Conservation (phyloP, 2,329 filamentous ascomycete species). For the Colletotrichum sp. region DNA sequence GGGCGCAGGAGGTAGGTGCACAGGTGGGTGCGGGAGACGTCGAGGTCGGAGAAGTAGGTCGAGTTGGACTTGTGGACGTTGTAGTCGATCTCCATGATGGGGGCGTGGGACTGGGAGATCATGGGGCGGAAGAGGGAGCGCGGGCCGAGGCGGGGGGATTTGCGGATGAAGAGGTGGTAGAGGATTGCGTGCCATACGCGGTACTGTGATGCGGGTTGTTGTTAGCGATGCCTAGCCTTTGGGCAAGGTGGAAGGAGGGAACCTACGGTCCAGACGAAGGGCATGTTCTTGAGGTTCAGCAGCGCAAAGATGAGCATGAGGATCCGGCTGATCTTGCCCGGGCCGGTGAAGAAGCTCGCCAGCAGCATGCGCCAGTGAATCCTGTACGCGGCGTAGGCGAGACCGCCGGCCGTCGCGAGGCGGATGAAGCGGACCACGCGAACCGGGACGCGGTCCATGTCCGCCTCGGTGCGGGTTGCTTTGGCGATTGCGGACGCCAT, state of each 20-base stretch:
- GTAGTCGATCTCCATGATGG: slow-evolving; percentile 83
- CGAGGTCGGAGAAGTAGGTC: slow-evolving; percentile 88
- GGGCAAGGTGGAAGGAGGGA: too few relatives aligned
- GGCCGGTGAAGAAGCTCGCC: slow-evolving; percentile 55
- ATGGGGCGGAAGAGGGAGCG: slow-evolving; percentile 76
- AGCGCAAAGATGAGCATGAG: slow-evolving; percentile 60
- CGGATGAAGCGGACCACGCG: slow-evolving; percentile 36
- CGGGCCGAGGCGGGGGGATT: slow-evolving; percentile 54
- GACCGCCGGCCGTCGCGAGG: slow-evolving; percentile 44
- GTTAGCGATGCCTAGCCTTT: too few relatives aligned
- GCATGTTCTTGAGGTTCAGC: slow-evolving; percentile 76
- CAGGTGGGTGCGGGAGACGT: slow-evolving; percentile 82
- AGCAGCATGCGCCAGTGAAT: slow-evolving; percentile 45
- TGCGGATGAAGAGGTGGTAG: slow-evolving; percentile 57
- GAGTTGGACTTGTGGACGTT: slow-evolving; percentile 84
- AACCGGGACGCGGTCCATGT: slow-evolving; percentile 21
- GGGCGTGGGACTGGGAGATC: slow-evolving; percentile 69
- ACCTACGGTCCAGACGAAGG: slow-evolving; percentile 79
- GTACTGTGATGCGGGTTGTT: too few relatives aligned
- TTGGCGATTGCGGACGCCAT: slow-evolving; percentile 14
- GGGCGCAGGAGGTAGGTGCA: slow-evolving; percentile 71
- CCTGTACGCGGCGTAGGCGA: slow-evolving; percentile 53
- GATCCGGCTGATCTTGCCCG: slow-evolving; percentile 58
- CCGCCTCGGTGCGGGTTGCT: slow-evolving; percentile 25
- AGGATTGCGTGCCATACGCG: slow-evolving; percentile 65